Conservation (phyloP, 192 early-diverging fungal genomes). For the Coemansia sp. region DNA sequence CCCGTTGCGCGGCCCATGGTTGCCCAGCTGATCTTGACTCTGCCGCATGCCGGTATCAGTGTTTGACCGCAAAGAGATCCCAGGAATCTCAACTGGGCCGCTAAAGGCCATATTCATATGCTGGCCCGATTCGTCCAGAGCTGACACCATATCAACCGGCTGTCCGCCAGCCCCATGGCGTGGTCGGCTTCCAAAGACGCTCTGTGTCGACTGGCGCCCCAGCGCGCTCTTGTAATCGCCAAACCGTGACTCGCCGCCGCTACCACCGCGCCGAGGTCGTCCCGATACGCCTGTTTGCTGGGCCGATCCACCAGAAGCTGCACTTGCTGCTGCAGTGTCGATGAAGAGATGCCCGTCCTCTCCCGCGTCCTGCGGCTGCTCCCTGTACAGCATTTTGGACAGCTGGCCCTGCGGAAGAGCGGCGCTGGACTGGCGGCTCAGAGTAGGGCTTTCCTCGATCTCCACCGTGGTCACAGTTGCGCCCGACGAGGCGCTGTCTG, state of each 20-base stretch:
- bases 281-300: slow-evolving; percentile 2
- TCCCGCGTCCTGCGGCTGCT: slow-evolving; percentile 1
- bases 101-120: slow-evolving; percentile 1
- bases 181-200: slow-evolving; percentile 22
- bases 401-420: slow-evolving; percentile 25
- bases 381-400: slow-evolving; percentile 28
- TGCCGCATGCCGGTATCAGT: too few relatives aligned
- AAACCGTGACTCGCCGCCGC: slow-evolving; percentile 28
- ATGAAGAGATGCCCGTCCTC: neutral
- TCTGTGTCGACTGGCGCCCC: slow-evolving; percentile 11
- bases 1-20: neutral
- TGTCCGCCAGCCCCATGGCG: slow-evolving; percentile 10
- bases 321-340: slow-evolving; percentile 1
- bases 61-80: too few relatives aligned
- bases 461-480: slow-evolving; percentile 23
- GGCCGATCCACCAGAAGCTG: neutral
- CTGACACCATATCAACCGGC: neutral
- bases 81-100: slow-evolving; percentile 15
- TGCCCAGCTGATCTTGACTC: neutral
- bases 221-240: slow-evolving; percentile 29
- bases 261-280: slow-evolving; percentile 22
- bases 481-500: slow-evolving; percentile 17
- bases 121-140: neutral
- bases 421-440: slow-evolving; percentile 2
- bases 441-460: slow-evolving; percentile 15